Base-by-base conservation (phyloP, 2,329 filamentous ascomycete genomes). In the Berkeleyomyces basicola region DNA sequence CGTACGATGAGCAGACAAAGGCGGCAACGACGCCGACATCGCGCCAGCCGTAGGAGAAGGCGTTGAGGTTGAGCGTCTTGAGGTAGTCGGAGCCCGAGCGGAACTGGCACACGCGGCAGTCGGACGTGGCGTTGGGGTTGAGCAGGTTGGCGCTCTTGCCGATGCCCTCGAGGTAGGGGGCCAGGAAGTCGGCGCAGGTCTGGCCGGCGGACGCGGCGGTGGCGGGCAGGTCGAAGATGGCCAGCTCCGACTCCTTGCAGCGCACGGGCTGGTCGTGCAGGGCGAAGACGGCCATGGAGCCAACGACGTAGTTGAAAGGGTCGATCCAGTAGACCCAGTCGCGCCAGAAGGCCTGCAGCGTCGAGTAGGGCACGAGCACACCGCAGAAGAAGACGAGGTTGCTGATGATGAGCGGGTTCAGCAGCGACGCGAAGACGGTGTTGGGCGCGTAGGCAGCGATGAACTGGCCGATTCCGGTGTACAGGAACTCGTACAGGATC, bases 331-430 rank as follows among this genome's bases (percentile, higher is more conserved):
- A 84, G 4, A 86, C 78, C 82, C 83, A 87, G 66, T 78, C 79
- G 33, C 76, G 74, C 87, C 87, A 90, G 71, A 90, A 90, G 0
- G 71, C 67, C 7, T 82, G 79, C 31, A 90, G 77, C 36, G 78
- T 77, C 0, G 68, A 68, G 66, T 85, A 88, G 0, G 86, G 86
- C 0, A 90, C 86, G 4, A 89, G 75, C 1, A 90, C 85, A 66
- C 87, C 87, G 67, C 86, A 90, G 74, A 91, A 90, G 1, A 79
- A 81, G 7, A 88, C 78, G 2, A 89, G 75, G 47, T 82, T 70
- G 68, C 78, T 76, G 62, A 84, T 72, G 9, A 84, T 61, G 0
- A 84, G 68, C 0, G 81, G 81, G 66, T 83, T 84, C 65, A 78
- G 76, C 3, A 84, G 74, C 0, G 79, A 74, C 0, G 82, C 82